These are phyloP conservation scores for Salix purpurea DNA, from an alignment of 345 rosid species.

Conservation along the genomic window DNA sequence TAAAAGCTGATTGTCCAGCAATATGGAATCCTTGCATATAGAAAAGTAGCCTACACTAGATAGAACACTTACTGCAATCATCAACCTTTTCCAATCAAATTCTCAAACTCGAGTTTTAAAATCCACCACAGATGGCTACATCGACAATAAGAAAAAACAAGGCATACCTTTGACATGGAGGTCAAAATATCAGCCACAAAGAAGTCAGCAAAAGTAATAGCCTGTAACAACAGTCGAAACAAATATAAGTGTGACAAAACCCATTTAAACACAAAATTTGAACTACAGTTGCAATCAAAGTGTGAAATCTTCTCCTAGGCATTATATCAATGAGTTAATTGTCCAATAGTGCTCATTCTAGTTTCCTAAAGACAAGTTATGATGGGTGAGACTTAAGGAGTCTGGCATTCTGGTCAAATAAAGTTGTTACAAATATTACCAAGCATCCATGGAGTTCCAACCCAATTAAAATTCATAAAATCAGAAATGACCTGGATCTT, in stretches of 20 bases:
- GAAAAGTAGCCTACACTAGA: neutral
- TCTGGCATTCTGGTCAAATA: neutral
- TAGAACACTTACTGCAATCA: neutral
- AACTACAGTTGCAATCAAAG: neutral
- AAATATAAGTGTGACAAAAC: neutral
- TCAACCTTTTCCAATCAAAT: neutral
- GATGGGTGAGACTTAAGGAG: neutral
- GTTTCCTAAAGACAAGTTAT: neutral
- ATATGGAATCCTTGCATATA: neutral
- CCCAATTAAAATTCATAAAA: neutral
- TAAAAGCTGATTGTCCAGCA: neutral
- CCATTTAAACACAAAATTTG: neutral
- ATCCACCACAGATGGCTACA: neutral
- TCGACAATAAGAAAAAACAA: neutral
- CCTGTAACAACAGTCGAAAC: slow-evolving; percentile 37
- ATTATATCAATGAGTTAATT: neutral
- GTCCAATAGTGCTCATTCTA: neutral
- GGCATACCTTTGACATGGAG: slow-evolving; percentile 87
- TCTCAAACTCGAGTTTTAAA: neutral
- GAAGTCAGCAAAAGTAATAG: slow-evolving; percentile 83
- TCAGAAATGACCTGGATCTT: neutral
- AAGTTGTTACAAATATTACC: neutral
- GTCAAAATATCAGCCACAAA: slow-evolving; percentile 91
- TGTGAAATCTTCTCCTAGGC: neutral
- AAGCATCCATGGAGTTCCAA: neutral